Percentiles rank a stretch among this genome's conserved stretches.
These are phyloP conservation scores for Kodamaea kaohsiungensis DNA, from an alignment of 805 yeast genomes.

Conservation along the genomic window DNA sequence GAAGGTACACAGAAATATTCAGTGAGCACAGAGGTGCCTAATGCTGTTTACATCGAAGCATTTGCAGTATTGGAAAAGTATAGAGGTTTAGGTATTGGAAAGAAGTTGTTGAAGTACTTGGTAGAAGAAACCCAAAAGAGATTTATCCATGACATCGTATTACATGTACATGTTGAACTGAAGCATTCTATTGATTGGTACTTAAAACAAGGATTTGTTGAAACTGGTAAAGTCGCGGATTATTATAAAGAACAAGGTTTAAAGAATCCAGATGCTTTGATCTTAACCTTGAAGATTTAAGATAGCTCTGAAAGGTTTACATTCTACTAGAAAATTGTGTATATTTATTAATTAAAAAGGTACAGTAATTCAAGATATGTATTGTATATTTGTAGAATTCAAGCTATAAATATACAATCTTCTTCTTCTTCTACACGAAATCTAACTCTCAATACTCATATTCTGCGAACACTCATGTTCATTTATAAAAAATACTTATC, in stretches of 20 bases:
- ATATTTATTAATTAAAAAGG: not conserved
- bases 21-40: constrained; percentile 39
- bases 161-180: constrained; percentile 54
- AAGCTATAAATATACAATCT: no score
- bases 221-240: constrained; percentile 35
- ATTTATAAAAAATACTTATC: not conserved
- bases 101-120: constrained; percentile 54
- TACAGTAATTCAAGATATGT: not conserved
- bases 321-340: not conserved
- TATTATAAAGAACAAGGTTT: constrained; percentile 52
- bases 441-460: not conserved
- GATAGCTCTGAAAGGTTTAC: no score
- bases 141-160: constrained; percentile 52
- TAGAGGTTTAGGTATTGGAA: constrained; percentile 62
- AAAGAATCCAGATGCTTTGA: constrained; percentile 49
- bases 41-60: constrained; percentile 62
- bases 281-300: constrained; percentile 21
- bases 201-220: constrained; percentile 47
- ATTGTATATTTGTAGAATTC: not conserved
- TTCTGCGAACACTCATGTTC: not conserved
- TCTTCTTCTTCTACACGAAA: not conserved
- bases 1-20: constrained; percentile 24
- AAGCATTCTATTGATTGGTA: constrained; percentile 52
- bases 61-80: constrained; percentile 70
- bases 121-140: constrained; percentile 55